Conservation (phyloP, 2,329 filamentous ascomycete species). For the Penicillium sp. region DNA sequence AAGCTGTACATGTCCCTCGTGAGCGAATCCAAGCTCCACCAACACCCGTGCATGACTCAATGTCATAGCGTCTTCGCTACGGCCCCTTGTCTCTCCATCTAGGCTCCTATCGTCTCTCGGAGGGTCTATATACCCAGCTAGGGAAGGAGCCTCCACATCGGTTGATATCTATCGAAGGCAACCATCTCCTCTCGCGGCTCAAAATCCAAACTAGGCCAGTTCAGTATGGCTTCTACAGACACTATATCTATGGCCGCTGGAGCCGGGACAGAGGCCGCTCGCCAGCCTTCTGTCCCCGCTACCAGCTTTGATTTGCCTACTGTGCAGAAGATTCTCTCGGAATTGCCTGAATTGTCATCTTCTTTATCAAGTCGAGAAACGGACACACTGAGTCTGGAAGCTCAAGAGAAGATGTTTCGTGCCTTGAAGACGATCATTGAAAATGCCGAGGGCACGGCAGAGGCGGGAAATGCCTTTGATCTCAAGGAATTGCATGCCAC, state of each 20-base stretch:
- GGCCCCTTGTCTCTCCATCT: neutral
- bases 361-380: constrained; percentile 21
- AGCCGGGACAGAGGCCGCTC: constrained; percentile 7
- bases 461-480: constrained; percentile 26
- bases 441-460: constrained; percentile 25
- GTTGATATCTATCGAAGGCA: constrained; percentile 7
- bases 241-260: constrained; percentile 16
- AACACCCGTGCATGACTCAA: neutral
- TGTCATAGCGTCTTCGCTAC: neutral
- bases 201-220: neutral
- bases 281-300: neutral
- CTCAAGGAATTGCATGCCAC: constrained; percentile 33
- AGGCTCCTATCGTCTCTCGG: neutral
- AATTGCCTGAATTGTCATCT: constrained; percentile 24
- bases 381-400: constrained; percentile 26
- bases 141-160: constrained; percentile 1
- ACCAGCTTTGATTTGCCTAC: constrained; percentile 27
- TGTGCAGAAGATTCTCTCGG: constrained; percentile 30
- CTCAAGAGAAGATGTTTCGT: constrained; percentile 38
- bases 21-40: neutral
- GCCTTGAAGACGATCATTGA: constrained; percentile 36
- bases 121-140: neutral
- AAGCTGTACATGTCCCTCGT: neutral
- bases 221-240: constrained; percentile 18
- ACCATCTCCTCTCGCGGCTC: constrained; percentile 5